Evolutionary conservation across 257 asterid genomes (phyloP).

Genomic region (Ilex aquifolium): DNA sequence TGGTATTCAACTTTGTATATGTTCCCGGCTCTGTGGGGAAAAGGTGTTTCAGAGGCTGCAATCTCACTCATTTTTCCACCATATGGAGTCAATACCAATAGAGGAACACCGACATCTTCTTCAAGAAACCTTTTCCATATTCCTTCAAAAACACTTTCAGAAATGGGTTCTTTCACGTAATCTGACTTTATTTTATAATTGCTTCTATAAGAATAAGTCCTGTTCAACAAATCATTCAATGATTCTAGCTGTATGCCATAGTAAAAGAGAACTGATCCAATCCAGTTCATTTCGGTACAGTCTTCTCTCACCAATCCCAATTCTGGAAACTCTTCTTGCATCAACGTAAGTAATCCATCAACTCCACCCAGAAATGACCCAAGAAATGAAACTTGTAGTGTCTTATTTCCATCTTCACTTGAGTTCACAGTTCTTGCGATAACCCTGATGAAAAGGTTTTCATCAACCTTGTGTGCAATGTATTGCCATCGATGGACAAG

Average conservation of each 20-base stretch:
- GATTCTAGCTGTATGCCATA: constrained; percentile 7
- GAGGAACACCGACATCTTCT: constrained; percentile 11
- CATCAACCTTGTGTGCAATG: no score
- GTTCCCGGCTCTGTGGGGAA: constrained; percentile 25
- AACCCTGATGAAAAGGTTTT: no score
- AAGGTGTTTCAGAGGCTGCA: constrained; percentile 17
- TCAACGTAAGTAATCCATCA: constrained; percentile 13
- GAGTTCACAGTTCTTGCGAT: no score
- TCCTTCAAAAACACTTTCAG: constrained; percentile 21
- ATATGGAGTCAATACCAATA: neutral
- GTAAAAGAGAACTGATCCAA: constrained; percentile 13
- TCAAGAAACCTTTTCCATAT: constrained; percentile 20
- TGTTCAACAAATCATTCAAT: constrained; percentile 16
- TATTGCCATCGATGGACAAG: no score
- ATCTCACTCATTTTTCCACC: constrained; percentile 20
- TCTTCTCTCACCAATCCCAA: constrained; percentile 28
- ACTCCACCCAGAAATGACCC: constrained; percentile 25
- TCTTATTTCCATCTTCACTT: no score
- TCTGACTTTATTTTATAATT: constrained; percentile 30
- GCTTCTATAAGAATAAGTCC: constrained; percentile 3
- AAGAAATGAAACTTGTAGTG: constrained; percentile 7
- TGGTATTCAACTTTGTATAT: constrained; percentile 15
- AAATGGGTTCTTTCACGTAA: constrained; percentile 29
- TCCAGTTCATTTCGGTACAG: constrained; percentile 30
- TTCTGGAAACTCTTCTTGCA: constrained; percentile 26